Evolutionary conservation across 495 filamentous ascomycete species (phyloP), one percentile per base, ranked within the genome.

Genomic region (Parachaetomium inaequale): DNA sequence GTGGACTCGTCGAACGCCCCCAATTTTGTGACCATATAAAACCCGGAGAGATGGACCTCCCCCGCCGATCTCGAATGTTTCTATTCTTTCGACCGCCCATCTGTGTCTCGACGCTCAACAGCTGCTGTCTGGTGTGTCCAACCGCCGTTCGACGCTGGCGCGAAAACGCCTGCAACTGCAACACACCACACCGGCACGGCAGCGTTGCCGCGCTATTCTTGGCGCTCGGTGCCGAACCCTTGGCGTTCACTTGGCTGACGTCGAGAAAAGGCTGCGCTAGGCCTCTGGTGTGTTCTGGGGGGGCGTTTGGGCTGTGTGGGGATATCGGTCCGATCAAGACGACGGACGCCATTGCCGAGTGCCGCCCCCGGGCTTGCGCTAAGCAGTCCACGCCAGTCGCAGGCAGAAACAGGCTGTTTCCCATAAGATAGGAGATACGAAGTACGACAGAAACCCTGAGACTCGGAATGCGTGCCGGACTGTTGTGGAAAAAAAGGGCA

Each of bases 201-300:
- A 47, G 19, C 28, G 43, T 49, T 49, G 42, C 55, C 43, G 29
- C 43, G 2, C 3, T 3, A 12, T 26, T 19, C 57, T 59, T 51
- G 46, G 31, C 45, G 31, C 21, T 11, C 28, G 26, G 38, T 32
- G 7, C 15, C 38, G 55, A 57, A 56, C 19, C 0, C 53, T 56
- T 28, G 53, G 36, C 53, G 14, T 1, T 19, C 14, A 14, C 55
- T 58, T 58, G 56, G 56, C 56, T 58, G 56, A 58, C 56, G 56
- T 59, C 31, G 45, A 10, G 12, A 38, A 32, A 15, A n/a, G 15
- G 21, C 12, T 12, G 7, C 54, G 4, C 38, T 10, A 7, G 19
- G 4, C 1, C 14, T 23, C 1, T 43, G 12, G 38, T 14, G 15
- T 11, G 26, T 7, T 45, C 8, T 32, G 23, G 8, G 23, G 14